Base-by-base conservation (phyloP, 768 basidiomycete genomes). In the Astraeus odoratus region DNA sequence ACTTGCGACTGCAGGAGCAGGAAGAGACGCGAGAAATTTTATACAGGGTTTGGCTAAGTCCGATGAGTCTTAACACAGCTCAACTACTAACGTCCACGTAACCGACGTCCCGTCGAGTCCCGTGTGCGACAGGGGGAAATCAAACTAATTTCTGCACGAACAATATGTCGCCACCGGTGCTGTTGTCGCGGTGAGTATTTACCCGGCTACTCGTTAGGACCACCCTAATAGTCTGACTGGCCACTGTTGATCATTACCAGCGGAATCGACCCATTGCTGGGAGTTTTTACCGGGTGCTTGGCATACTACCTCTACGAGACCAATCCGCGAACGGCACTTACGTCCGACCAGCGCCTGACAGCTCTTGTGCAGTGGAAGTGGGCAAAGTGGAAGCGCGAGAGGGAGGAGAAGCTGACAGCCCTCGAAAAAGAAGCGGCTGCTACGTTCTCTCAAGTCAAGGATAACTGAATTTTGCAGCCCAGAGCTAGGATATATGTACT, bases 301-400 rank as follows among this genome's bases (percentile, higher is more conserved):
- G 89, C 89, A 5, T 91, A 80, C 60, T 81, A 86, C 59, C 76
- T 92, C 29, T 77, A 85, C 60, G 88, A 92, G 59, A 82, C 71
- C 23, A 78, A 91, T 61, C 89, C 88, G 5, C 78, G 88, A 30
- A 85, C 80, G 4, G 80, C 75, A 8, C 69, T 80, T 13, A 67
- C 75, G 0, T 65, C 70, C 20, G 77, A 81, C 5, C 69, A 84
- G 47, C 73, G 72, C 38, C 63, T 92, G 26, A 35, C 57, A 4
- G 62, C 71, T 23, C 74, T 91, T 16, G 38, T 82, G 20, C 65
- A 58, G 29, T 88, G 87, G 86, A 91, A 86, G 63, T 78, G 75
- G 70, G 65, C 60, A 4, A 77, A 76, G 52, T 71, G 60, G 43
- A 47, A 52, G 34, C 39, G 13, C 30, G 57, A 49, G 31, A 52